Evolutionary conservation across 176 grass and related monocot genomes (phyloP).

Genomic region (Bonia amplexicaulis): DNA sequence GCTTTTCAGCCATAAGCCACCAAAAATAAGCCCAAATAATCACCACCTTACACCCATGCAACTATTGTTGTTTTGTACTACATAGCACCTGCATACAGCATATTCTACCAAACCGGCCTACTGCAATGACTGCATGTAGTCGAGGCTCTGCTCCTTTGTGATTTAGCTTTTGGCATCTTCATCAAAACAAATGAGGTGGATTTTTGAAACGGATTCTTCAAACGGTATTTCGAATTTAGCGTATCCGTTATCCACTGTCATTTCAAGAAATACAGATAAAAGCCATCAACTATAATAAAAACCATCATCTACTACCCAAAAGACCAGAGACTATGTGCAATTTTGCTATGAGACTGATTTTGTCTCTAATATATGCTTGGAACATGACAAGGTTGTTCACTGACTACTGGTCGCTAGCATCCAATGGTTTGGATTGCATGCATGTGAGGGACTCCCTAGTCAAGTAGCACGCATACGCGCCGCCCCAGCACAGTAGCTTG

Average conservation of each 20-base stretch:
- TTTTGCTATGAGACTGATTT: background rate
- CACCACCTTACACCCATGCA: background rate
- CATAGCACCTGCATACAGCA: background rate
- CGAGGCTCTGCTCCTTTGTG: background rate
- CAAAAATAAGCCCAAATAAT: too few species aligned
- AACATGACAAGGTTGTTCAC: background rate
- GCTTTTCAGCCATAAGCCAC: too few species aligned
- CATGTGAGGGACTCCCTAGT: background rate
- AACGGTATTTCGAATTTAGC: too few species aligned
- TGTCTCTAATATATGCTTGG: background rate
- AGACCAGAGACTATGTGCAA: background rate
- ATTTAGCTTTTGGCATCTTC: too few species aligned
- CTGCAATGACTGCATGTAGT: background rate
- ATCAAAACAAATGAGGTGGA: too few species aligned
- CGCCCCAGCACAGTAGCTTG: constrained; percentile 28
- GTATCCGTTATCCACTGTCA: too few species aligned
- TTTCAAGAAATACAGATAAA: too few species aligned
- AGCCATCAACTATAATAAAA: too few species aligned
- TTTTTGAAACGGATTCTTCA: too few species aligned
- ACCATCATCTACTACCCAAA: too few species aligned
- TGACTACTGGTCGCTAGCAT: background rate
- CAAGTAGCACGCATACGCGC: background rate
- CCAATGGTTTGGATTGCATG: background rate
- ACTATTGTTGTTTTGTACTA: background rate
- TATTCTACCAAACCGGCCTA: background rate